These are phyloP conservation scores for Bretziella fagacearum DNA, from an alignment of 2,329 filamentous ascomycete genomes.

Conservation along the genomic window DNA sequence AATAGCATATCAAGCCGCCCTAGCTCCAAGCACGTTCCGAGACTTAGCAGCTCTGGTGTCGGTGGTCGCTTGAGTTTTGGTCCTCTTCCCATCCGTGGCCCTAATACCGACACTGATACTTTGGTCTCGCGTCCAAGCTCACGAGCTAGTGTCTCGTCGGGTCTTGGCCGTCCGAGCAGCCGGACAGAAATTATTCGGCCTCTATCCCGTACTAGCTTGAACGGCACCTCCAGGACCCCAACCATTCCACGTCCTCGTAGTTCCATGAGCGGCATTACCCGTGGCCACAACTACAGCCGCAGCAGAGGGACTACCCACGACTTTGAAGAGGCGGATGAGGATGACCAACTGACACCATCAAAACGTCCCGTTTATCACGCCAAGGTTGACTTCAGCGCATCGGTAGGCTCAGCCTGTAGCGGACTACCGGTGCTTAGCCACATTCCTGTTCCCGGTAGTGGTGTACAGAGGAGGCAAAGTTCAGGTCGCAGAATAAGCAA, in stretches of 20 bases:
- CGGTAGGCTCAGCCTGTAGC: constrained; percentile 21
- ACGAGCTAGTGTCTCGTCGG: constrained; percentile 43
- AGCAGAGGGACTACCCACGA: constrained; percentile 39
- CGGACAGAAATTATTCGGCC: constrained; percentile 42
- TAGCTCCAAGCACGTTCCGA: constrained; percentile 32
- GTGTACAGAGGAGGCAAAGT: constrained; percentile 16
- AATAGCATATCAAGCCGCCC: constrained; percentile 19
- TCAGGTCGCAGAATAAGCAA: constrained; percentile 26
- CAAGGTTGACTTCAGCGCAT: constrained; percentile 24
- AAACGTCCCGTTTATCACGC: constrained; percentile 36
- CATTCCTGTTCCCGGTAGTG: constrained; percentile 28
- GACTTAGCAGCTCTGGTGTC: constrained; percentile 45
- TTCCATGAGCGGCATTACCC: constrained; percentile 48
- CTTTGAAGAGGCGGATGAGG: constrained; percentile 28
- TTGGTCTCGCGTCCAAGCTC: constrained; percentile 52
- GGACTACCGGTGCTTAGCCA: constrained; percentile 25
- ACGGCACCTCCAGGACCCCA: constrained; percentile 41
- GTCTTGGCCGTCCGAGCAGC: constrained; percentile 35
- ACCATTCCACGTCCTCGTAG: constrained; percentile 49
- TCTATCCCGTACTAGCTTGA: constrained; percentile 46
- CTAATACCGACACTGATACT: constrained; percentile 26
- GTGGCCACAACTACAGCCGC: constrained; percentile 20
- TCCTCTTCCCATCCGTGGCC: constrained; percentile 39
- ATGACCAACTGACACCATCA: constrained; percentile 34
- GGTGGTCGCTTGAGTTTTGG: constrained; percentile 48